phyloP scores from a whole-genome alignment of 148 eudicot genomes.

The Rhododendron molle region DNA sequence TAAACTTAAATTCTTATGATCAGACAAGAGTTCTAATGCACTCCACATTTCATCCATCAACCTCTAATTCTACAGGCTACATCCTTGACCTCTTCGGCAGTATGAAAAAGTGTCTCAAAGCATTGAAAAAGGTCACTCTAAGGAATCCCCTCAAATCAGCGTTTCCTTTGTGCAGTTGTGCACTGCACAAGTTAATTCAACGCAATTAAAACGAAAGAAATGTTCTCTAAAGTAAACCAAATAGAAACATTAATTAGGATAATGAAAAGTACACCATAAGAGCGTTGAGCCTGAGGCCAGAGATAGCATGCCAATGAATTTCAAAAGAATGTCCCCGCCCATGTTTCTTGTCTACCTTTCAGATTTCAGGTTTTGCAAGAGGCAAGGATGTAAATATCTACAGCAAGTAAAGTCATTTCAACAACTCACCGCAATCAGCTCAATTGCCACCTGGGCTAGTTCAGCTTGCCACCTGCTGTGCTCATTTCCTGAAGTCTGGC shows the following conservation, averaged over 20 bases:
- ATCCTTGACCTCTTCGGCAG: background rate
- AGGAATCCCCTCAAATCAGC: background rate
- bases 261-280: background rate
- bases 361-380: background rate
- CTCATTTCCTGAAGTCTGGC: slow-evolving; percentile 76
- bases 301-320: background rate
- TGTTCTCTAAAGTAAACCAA: background rate
- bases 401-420: background rate
- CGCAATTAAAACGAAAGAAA: background rate
- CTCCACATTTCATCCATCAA: background rate
- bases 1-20: background rate
- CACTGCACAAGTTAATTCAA: background rate
- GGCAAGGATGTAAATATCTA: background rate
- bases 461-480: slow-evolving; percentile 93
- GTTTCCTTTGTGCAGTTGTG: background rate
- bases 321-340: background rate
- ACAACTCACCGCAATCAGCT: slow-evolving; percentile 78
- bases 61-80: background rate
- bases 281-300: background rate
- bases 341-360: background rate
- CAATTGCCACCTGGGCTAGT: slow-evolving; percentile 89
- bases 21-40: background rate
- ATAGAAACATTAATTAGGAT: background rate
- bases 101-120: background rate
- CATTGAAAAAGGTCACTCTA: background rate